phyloP scores from a whole-genome alignment of 768 basidiomycete genomes.

The Panaeolus papilionaceus region DNA sequence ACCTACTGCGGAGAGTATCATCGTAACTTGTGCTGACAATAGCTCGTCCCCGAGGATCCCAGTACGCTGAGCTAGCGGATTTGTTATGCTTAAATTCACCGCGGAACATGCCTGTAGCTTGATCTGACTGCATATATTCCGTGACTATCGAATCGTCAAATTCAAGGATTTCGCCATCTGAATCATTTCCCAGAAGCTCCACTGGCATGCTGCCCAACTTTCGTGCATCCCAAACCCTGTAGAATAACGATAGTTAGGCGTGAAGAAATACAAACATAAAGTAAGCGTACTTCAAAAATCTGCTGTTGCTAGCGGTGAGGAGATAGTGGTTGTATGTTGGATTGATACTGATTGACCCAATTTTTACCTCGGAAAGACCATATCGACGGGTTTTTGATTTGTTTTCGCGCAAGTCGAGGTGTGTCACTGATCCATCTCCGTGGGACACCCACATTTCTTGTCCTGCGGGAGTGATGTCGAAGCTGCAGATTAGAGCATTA shows the following conservation, averaged over 20 bases:
- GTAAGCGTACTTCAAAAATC: conserved; percentile 64
- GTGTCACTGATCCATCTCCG: conserved; percentile 70
- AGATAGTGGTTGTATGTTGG: conserved; percentile 70
- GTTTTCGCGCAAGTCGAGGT: conserved; percentile 75
- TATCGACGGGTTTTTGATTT: conserved; percentile 64
- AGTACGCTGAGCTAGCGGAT: conserved; percentile 83
- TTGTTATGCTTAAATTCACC: conserved; percentile 75
- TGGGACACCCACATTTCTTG: conserved; percentile 90
- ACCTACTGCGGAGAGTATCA: conserved; percentile 71
- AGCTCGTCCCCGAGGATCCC: conserved; percentile 81
- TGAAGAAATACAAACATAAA: not conserved
- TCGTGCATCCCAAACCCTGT: conserved; percentile 82
- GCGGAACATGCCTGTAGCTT: conserved; percentile 61
- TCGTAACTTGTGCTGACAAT: conserved; percentile 90
- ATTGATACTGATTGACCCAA: conserved; percentile 83
- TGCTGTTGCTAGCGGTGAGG: conserved; percentile 79
- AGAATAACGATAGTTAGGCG: not conserved
- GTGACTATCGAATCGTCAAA: conserved; percentile 51
- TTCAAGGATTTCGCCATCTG: conserved; percentile 30
- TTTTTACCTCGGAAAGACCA: conserved; percentile 71
- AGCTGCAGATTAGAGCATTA: conserved; percentile 61
- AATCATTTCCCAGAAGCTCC: conserved; percentile 35
- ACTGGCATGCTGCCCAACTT: conserved; percentile 58
- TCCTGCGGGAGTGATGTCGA: conserved; percentile 72
- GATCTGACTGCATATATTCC: conserved; percentile 54